phyloP scores from a whole-genome alignment of 2,329 filamentous ascomycete species.

The Hypoxylon sp. region DNA sequence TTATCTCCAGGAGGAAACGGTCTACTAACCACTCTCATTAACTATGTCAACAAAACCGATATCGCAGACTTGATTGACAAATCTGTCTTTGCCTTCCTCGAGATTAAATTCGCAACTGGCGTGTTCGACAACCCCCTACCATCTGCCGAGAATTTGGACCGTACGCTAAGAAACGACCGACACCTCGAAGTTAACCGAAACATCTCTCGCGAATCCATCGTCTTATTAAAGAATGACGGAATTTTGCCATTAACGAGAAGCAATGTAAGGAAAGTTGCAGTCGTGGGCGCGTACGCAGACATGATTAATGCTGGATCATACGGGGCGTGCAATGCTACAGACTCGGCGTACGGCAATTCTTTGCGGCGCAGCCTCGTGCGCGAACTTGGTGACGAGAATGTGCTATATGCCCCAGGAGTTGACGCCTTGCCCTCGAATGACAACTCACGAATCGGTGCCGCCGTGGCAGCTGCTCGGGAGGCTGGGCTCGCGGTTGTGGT shows the following conservation, averaged over 20 bases:
- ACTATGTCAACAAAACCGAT: constrained; percentile 44
- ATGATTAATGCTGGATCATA: constrained; percentile 42
- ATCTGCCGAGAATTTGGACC: constrained; percentile 35
- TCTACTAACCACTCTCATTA: constrained; percentile 46
- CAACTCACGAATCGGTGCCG: constrained; percentile 28
- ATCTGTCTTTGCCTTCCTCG: constrained; percentile 49
- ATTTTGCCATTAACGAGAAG: constrained; percentile 26
- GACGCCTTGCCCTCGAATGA: constrained; percentile 42
- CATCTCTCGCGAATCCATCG: constrained; percentile 44
- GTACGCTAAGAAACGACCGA: constrained; percentile 24
- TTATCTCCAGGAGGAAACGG: constrained; percentile 48
- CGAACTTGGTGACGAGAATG: constrained; percentile 44
- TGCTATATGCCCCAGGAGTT: constrained; percentile 41
- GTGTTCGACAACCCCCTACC: constrained; percentile 41
- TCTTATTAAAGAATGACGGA: constrained; percentile 46
- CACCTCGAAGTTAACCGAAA: constrained; percentile 44
- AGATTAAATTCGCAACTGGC: constrained; percentile 53
- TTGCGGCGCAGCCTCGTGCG: constrained; percentile 43
- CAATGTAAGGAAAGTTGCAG: constrained; percentile 34
- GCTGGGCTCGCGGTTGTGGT: constrained; percentile 52
- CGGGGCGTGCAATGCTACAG: constrained; percentile 40
- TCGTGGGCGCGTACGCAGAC: constrained; percentile 41
- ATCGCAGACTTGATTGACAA: constrained; percentile 48
- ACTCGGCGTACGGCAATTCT: constrained; percentile 43
- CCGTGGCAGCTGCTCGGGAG: constrained; percentile 51